Conservation (phyloP, 495 filamentous ascomycete species). For the Amphirosellinia nigrospora region DNA sequence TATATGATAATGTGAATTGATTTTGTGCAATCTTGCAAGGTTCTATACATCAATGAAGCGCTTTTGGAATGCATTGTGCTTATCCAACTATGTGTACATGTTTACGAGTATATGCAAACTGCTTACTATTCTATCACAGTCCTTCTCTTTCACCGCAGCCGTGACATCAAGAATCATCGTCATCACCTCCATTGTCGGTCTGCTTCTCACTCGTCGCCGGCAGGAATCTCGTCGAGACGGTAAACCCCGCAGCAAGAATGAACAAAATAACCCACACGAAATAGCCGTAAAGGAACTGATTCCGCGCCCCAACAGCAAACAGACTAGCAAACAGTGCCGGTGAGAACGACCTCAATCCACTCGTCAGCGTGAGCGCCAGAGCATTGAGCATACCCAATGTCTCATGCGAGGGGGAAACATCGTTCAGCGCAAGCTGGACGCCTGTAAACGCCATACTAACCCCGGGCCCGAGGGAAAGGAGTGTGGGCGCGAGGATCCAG, state of each 20-base stretch:
- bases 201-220: slow-evolving; percentile 47
- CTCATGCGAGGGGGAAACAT: slow-evolving; percentile 63
- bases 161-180: slow-evolving; percentile 2
- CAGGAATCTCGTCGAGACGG: slow-evolving; percentile 52
- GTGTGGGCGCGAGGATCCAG: slow-evolving; percentile 56
- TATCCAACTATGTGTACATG: background rate
- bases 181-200: slow-evolving; percentile 10
- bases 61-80: background rate
- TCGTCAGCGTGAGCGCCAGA: slow-evolving; percentile 52
- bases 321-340: slow-evolving; percentile 66
- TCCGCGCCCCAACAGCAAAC: slow-evolving; percentile 64
- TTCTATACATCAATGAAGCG: background rate
- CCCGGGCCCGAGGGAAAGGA: slow-evolving; percentile 57
- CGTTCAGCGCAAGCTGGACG: slow-evolving; percentile 71
- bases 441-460: slow-evolving; percentile 73
- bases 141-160: background rate
- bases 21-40: background rate
- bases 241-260: slow-evolving; percentile 52
- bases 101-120: background rate
- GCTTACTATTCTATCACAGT: background rate
- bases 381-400: slow-evolving; percentile 70
- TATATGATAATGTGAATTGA: background rate
- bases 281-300: slow-evolving; percentile 63
- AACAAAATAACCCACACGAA: slow-evolving; percentile 69
- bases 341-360: slow-evolving; percentile 55